These are phyloP conservation scores for Cynanchum wilfordii DNA, from an alignment of 257 asterid genomes.

Conservation along the genomic window DNA sequence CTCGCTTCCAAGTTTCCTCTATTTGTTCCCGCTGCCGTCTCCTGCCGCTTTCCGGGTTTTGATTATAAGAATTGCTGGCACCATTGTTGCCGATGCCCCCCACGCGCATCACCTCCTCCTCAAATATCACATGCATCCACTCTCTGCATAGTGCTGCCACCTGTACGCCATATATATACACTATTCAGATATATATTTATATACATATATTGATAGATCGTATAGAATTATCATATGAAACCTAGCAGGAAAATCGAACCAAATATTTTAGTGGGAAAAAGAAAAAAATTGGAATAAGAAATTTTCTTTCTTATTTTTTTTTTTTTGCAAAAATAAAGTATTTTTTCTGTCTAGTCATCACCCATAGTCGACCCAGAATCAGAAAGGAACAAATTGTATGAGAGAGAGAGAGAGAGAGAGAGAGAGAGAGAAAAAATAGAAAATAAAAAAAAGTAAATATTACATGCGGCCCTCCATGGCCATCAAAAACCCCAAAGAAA, in stretches of 20 bases:
- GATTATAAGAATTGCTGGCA: background rate
- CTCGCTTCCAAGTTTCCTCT: constrained; percentile 1
- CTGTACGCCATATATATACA: background rate
- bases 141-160: constrained; percentile 12
- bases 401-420: background rate
- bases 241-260: background rate
- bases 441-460: background rate
- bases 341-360: background rate
- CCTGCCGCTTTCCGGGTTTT: too few species aligned
- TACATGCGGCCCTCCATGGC: constrained; percentile 23
- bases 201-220: background rate
- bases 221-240: background rate
- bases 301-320: background rate
- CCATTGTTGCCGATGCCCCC: background rate
- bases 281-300: background rate
- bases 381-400: background rate
- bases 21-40: background rate
- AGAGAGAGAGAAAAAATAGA: background rate
- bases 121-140: constrained; percentile 12
- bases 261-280: background rate
- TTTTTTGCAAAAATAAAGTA: background rate
- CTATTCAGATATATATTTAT: background rate
- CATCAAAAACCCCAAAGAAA: constrained; percentile 21
- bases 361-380: background rate
- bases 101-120: constrained; percentile 12